Evolutionary conservation across 352 stramenopile genomes (phyloP), one percentile per base, ranked within the genome.

Genomic region (Halophytophthora polymorphica): DNA sequence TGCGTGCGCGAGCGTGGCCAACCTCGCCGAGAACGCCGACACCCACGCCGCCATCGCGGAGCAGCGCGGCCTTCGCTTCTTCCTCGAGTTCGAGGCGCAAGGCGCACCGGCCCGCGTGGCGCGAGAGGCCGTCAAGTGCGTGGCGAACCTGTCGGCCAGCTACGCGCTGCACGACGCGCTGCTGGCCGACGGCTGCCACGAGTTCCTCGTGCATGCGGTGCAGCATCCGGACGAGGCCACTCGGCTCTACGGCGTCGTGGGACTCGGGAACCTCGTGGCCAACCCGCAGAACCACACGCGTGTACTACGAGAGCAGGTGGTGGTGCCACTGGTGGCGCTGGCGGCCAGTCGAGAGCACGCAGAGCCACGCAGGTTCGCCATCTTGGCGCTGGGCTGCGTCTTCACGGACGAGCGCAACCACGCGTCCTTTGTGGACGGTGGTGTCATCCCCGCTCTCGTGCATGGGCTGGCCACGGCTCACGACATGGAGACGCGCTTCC

Each of bases 401-500:
- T 83, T 93, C 19, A 68, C 71, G 4, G 85, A 81, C 19, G 47
- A 64, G n/a, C 58, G 39, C 29, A 84, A 83, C 58, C 87, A 97
- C 57, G 48, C 62, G 15, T 31, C 55, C 28, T 89, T 96, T 19
- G 70, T 97, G 1, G 72, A 85, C 8, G 66, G 72, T 2, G 80
- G 73, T 29, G 81, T 83, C 8, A 43, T 98, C 19, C 57, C 75
- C 49, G 71, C 77, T 11, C 64, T 98, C 2, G 66, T 95, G 4
- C 62, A 66, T 8, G 70, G 82, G 2, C 52, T 98, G 17, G 53
- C 78, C 18, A 21, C 61, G 10, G 50, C 73, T 8, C 83, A 93
- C 51, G 67, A 88, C 53, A 77, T 93, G 59, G 95, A 99, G 61
- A 96, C 83, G 34, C 84, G 91, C 15, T 97, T 98, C 55, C 93